phyloP scores from a whole-genome alignment of 139 green algal genomes.

The Tetratostichococcus sp. region DNA sequence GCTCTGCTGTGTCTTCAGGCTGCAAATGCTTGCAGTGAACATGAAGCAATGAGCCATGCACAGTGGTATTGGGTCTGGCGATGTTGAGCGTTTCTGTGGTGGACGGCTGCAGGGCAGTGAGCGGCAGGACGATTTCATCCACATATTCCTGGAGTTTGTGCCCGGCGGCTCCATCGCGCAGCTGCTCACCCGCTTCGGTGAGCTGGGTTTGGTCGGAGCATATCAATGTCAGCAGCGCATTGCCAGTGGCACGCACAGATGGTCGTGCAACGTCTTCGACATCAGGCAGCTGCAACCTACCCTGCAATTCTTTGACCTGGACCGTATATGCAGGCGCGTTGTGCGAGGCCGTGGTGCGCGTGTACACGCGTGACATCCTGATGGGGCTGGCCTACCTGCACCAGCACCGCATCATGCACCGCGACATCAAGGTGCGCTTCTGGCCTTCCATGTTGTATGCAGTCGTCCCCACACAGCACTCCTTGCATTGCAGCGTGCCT shows the following conservation, averaged over 20 bases:
- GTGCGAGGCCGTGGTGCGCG: conserved; percentile 54
- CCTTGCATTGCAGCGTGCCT: too few species aligned
- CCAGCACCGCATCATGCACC: conserved; percentile 80
- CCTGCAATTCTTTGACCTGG: too few species aligned
- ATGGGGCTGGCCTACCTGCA: conserved; percentile 92
- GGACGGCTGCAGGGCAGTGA: conserved; percentile 60
- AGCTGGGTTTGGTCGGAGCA: too few species aligned
- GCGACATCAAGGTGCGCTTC: conserved; percentile 80
- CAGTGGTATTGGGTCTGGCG: too few species aligned
- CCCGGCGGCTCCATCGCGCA: conserved; percentile 87
- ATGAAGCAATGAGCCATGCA: too few species aligned
- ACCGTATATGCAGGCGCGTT: conserved; percentile 48
- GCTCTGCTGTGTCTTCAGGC: too few species aligned
- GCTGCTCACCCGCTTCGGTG: conserved; percentile 83
- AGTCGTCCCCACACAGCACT: not conserved
- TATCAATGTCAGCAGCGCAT: too few species aligned
- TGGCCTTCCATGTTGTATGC: too few species aligned
- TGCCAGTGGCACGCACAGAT: too few species aligned
- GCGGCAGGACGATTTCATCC: conserved; percentile 59
- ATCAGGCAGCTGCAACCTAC: too few species aligned
- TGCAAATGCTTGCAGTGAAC: too few species aligned
- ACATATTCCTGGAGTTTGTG: conserved; percentile 98
- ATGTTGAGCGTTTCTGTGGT: too few species aligned
- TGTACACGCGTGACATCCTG: conserved; percentile 76
- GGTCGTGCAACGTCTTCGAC: not conserved